These are phyloP conservation scores for Paraphoma chrysanthemicola DNA, from an alignment of 2,329 filamentous ascomycete genomes.

Conservation along the genomic window DNA sequence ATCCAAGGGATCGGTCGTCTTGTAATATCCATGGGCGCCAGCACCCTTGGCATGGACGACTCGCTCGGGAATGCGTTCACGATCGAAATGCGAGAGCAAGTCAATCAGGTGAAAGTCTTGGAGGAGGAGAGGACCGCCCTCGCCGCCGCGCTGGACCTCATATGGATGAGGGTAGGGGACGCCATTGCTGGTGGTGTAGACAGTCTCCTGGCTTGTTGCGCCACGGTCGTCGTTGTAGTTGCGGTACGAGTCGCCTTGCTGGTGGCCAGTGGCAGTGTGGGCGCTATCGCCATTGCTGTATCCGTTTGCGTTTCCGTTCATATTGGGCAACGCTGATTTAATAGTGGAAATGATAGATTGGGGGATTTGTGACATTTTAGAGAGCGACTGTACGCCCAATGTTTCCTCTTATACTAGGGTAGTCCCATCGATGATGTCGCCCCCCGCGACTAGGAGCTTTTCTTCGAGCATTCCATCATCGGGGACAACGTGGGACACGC, in stretches of 20 bases:
- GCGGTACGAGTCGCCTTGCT: slow-evolving; percentile 48
- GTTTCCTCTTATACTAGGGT: slow-evolving; percentile 1
- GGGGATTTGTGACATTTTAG: not conserved
- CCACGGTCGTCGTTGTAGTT: slow-evolving; percentile 56
- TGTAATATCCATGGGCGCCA: slow-evolving; percentile 58
- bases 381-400: not conserved
- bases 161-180: slow-evolving; percentile 65
- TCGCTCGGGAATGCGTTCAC: slow-evolving; percentile 59
- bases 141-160: slow-evolving; percentile 62
- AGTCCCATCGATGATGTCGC: slow-evolving; percentile 1
- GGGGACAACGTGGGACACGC: slow-evolving; percentile 3
- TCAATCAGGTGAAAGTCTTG: slow-evolving; percentile 60
- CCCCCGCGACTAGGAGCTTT: not conserved
- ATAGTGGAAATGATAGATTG: not conserved
- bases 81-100: slow-evolving; percentile 58
- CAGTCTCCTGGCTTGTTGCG: slow-evolving; percentile 50
- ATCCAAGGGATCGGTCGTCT: slow-evolving; percentile 54
- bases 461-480: slow-evolving; percentile 16
- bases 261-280: slow-evolving; percentile 21
- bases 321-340: not conserved
- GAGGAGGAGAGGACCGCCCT: slow-evolving; percentile 65
- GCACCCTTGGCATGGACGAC: slow-evolving; percentile 60
- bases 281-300: slow-evolving; percentile 21
- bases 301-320: slow-evolving; percentile 13
- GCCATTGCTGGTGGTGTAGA: slow-evolving; percentile 66